Conservation (phyloP, 2,329 filamentous ascomycete species). For the Fusarium devonianum region DNA sequence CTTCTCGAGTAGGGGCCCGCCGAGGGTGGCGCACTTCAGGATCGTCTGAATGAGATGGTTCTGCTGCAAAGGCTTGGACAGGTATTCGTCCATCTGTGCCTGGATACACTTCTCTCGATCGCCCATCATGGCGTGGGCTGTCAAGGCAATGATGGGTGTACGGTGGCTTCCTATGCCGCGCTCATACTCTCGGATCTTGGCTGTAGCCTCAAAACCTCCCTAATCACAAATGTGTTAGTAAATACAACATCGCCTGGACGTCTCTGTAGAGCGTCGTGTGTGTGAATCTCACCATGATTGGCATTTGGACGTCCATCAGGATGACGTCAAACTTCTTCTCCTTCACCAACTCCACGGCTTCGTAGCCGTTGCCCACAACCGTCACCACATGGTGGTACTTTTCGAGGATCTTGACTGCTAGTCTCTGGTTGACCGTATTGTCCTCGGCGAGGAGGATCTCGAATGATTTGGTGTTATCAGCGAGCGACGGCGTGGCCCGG, state of each 20-base stretch:
- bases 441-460: slow-evolving; percentile 96
- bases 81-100: slow-evolving; percentile 98
- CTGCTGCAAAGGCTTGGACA: slow-evolving; percentile 95
- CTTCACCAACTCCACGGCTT: slow-evolving; percentile 92
- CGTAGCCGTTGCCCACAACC: slow-evolving; percentile 92
- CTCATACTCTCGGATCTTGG: slow-evolving; percentile 96
- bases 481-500: slow-evolving; percentile 86
- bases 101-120: slow-evolving; percentile 98
- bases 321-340: slow-evolving; percentile 94
- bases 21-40: slow-evolving; percentile 92
- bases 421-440: slow-evolving; percentile 94
- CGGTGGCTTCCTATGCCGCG: slow-evolving; percentile 78
- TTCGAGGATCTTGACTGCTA: slow-evolving; percentile 95
- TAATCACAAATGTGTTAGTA: slow-evolving; percentile 52
- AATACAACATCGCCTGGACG: not conserved
- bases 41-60: slow-evolving; percentile 98
- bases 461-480: slow-evolving; percentile 94
- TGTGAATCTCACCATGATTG: slow-evolving; percentile 82
- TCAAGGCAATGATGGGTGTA: slow-evolving; percentile 95
- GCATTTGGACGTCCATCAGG: slow-evolving; percentile 99
- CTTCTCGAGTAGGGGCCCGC: slow-evolving; percentile 81
- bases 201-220: slow-evolving; percentile 96
- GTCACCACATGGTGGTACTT: slow-evolving; percentile 94
- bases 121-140: slow-evolving; percentile 97
- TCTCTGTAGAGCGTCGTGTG: not conserved